A percentile compares a stretch with the other conserved stretches of the same genome.
phyloP scores from a whole-genome alignment of 1,284 basidiomycete genomes.

The Marasmius sp. region DNA sequence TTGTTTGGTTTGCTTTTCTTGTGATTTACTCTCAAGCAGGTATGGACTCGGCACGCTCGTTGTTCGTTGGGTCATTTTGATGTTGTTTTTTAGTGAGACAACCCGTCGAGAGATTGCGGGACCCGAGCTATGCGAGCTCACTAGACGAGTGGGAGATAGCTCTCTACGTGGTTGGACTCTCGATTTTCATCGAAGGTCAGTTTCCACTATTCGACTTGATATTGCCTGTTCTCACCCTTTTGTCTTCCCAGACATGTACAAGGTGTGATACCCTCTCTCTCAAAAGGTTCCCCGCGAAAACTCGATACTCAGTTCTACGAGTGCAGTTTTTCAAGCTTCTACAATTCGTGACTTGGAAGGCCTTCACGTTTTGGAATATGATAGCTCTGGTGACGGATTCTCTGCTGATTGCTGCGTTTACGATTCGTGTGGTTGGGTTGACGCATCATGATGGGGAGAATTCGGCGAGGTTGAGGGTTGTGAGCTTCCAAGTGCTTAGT shows the following conservation, averaged over 20 bases:
- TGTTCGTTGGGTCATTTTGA: conserved; percentile 16
- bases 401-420: conserved; percentile 73
- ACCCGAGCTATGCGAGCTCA: conserved; percentile 40
- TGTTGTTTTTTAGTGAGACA: conserved; percentile 54
- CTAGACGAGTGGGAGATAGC: conserved; percentile 79
- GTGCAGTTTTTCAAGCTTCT: conserved; percentile 64
- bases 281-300: background rate
- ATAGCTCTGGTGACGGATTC: conserved; percentile 72
- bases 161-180: conserved; percentile 74
- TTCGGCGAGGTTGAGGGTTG: conserved; percentile 49
- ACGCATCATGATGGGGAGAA: conserved; percentile 36
- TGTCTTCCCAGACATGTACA: conserved; percentile 55
- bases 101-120: conserved; percentile 59
- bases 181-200: conserved; percentile 78
- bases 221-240: background rate
- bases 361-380: conserved; percentile 82
- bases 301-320: background rate
- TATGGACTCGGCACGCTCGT: conserved; percentile 27
- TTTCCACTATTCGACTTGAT: background rate
- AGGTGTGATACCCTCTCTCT: conserved; percentile 38
- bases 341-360: conserved; percentile 65
- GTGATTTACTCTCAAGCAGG: conserved; percentile 85
- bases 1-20: conserved; percentile 85
- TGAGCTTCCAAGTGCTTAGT: conserved; percentile 85
- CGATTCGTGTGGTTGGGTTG: conserved; percentile 70